Base-by-base conservation (phyloP, 805 yeast species). In the Priceomyces haplophilus region DNA sequence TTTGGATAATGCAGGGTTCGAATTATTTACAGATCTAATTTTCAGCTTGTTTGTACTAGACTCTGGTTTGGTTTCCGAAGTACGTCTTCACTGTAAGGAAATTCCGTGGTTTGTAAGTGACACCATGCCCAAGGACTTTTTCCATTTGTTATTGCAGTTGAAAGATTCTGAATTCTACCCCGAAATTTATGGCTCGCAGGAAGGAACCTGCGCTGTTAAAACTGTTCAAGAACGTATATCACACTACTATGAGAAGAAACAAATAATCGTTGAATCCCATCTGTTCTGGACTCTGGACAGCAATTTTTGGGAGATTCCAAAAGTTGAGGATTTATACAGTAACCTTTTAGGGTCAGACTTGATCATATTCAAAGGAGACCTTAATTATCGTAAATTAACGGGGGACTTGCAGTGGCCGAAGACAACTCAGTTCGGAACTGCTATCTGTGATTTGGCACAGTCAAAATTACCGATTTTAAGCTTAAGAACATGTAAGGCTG, bases 91-190 rank as follows among this genome's bases (percentile, higher is more conserved):
- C 63, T 88, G 95, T 50, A 93, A 93, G 63, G 79, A 81, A 40
- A 78, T 89, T 46, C 97, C 98, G 25, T 93, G 98, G 95, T 91
- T 93, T 83, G 98, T 93, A 15, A 87, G 96, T 52, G 99, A 93
- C 63, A 95, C 93, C 7, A 81, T 89, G 80, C 78, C 87, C 21
- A 82, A 81, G 55, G 99, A 93, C 65, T 80, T 88, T 46, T 69
- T 72, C 36, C 58, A 73, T 23, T 69, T 88, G 40, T 49, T 87
- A 13, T 52, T 64, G 10, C 87, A 86, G 54, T 65, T 90, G 52
- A 59, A 55, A 20, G 77, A 83, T 52, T 52, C 69, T 4, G 37
- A 56, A 4, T 71, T 80, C 48, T 88, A 84, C 67, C 67, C 73
- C 4, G 71, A 73, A 8, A 54, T 62, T 31, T 55, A 58, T 42